These are phyloP conservation scores for Cryptosporidium parvum DNA, from an alignment of 169 alveolate genomes.

Conservation along the genomic window DNA sequence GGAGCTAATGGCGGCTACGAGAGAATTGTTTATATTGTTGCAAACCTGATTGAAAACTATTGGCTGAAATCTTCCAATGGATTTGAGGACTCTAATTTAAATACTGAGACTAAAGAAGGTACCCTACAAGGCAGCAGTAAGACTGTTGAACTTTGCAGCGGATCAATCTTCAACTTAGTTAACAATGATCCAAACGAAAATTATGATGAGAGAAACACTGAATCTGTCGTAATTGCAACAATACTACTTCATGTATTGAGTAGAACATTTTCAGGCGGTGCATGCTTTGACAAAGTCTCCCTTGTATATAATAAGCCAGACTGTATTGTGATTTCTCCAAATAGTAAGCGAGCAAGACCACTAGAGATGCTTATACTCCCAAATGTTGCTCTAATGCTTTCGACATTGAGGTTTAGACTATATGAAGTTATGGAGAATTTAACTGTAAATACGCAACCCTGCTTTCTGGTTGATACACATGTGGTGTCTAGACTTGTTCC, in stretches of 20 bases:
- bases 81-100: background rate
- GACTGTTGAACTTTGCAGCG: conserved; percentile 27
- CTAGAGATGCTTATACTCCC: conserved; percentile 69
- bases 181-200: background rate
- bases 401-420: conserved; percentile 57
- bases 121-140: background rate
- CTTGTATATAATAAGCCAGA: conserved; percentile 53
- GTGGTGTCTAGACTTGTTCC: conserved; percentile 71
- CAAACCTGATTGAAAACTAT: conserved; percentile 43
- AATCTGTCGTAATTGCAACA: conserved; percentile 52
- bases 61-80: conserved; percentile 16
- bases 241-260: conserved; percentile 52
- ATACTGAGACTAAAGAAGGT: background rate
- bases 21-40: conserved; percentile 26
- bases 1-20: conserved; percentile 71
- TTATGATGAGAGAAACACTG: conserved; percentile 32
- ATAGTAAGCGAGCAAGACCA: conserved; percentile 70
- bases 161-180: background rate
- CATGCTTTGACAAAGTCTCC: conserved; percentile 68
- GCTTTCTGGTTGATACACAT: conserved; percentile 63
- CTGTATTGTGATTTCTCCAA: conserved; percentile 61
- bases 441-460: conserved; percentile 25
- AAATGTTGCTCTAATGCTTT: conserved; percentile 58
- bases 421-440: conserved; percentile 51
- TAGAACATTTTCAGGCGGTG: conserved; percentile 69